Percentiles rank a stretch among this genome's conserved stretches.
These are phyloP conservation scores for Pleoardoris graminearum DNA, from an alignment of 2,329 filamentous ascomycete genomes.

Conservation along the genomic window DNA sequence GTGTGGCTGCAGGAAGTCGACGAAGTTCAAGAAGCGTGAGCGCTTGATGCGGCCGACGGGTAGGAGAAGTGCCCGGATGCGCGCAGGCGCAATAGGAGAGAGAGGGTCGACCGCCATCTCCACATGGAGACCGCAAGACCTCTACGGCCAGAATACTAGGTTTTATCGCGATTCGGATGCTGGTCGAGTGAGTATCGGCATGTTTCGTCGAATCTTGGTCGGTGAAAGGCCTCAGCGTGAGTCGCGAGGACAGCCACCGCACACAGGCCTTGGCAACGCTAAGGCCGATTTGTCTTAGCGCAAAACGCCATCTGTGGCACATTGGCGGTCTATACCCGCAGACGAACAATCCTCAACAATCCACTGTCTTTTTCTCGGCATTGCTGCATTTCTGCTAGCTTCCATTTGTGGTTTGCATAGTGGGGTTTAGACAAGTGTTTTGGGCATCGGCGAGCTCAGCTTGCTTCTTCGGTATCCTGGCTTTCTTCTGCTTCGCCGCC, in stretches of 20 bases:
- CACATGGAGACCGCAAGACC: conserved; percentile 47
- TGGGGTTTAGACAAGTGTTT: conserved; percentile 28
- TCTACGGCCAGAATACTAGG: conserved; percentile 16
- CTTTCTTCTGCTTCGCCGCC: conserved; percentile 31
- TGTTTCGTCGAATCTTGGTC: conserved; percentile 29
- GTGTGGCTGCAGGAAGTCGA: conserved; percentile 75
- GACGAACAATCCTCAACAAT: background rate
- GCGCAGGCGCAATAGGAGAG: conserved; percentile 87
- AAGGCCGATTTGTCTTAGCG: background rate
- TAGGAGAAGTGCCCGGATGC: conserved; percentile 83
- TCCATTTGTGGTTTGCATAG: conserved; percentile 32
- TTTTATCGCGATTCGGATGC: conserved; percentile 16
- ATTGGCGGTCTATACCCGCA: background rate
- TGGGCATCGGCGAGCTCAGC: conserved; percentile 9
- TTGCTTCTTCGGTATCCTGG: conserved; percentile 25
- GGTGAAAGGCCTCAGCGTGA: conserved; percentile 18
- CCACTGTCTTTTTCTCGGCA: background rate
- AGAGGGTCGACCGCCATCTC: conserved; percentile 87
- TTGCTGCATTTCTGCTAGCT: conserved; percentile 9
- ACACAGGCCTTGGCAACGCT: background rate
- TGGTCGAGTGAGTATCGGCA: conserved; percentile 20
- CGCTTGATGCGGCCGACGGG: conserved; percentile 85
- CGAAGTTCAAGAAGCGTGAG: conserved; percentile 76
- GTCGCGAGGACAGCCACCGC: conserved; percentile 17
- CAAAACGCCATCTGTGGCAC: background rate